These are phyloP conservation scores for Russula emetica DNA, from an alignment of 768 basidiomycete species.

Conservation along the genomic window DNA sequence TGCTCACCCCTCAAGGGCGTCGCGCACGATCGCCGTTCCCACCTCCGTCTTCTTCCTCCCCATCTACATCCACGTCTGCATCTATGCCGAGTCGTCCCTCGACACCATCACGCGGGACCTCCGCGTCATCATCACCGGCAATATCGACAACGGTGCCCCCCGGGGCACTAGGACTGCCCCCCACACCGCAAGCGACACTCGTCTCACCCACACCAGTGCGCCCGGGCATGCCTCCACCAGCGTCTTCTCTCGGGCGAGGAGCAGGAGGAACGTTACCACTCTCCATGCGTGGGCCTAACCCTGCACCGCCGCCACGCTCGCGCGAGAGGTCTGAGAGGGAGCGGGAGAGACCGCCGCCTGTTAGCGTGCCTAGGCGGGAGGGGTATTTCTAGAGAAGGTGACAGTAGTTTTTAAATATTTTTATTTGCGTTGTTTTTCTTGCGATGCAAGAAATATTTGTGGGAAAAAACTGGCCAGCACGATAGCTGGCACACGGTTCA, in stretches of 20 bases:
- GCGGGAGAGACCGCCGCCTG: conserved; percentile 43
- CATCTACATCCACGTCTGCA: background rate
- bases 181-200: background rate
- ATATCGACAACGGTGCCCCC: background rate
- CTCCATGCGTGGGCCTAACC: conserved; percentile 32
- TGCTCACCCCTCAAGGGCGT: conserved; percentile 10
- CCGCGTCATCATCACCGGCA: background rate
- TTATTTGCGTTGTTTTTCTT: background rate
- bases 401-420: background rate
- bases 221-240: conserved; percentile 1
- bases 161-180: background rate
- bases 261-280: background rate
- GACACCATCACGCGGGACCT: conserved; percentile 6
- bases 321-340: conserved; percentile 49
- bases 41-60: conserved; percentile 12
- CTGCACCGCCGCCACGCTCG: conserved; percentile 64
- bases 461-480: no score
- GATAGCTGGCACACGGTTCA: no score
- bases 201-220: conserved; percentile 13
- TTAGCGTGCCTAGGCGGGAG: conserved; percentile 52
- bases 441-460: background rate
- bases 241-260: background rate
- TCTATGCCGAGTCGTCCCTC: conserved; percentile 12
- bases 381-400: conserved; percentile 53
- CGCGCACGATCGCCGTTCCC: conserved; percentile 15